These are phyloP conservation scores for Akebia trifoliata DNA, from an alignment of 164 flowering plant species.

Conservation along the genomic window DNA sequence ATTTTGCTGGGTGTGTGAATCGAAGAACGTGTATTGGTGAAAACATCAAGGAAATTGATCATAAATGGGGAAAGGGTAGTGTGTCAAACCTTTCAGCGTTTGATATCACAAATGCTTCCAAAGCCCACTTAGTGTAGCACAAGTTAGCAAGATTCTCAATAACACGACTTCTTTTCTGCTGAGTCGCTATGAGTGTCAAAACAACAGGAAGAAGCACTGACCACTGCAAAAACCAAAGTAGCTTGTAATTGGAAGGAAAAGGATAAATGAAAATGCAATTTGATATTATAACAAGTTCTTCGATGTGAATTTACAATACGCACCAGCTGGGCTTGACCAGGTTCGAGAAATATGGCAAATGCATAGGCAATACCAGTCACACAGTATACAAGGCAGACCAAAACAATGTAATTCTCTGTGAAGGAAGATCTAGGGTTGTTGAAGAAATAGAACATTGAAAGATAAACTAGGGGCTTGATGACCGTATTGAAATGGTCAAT, in stretches of 20 bases:
- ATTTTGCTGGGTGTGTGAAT: too few relatives aligned
- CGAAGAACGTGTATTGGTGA: neutral
- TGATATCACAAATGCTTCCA: conserved; percentile 87
- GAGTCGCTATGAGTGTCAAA: conserved; percentile 82
- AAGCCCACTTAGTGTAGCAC: conserved; percentile 87
- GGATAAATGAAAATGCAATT: neutral
- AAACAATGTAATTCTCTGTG: conserved; percentile 64
- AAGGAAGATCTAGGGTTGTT: conserved; percentile 92
- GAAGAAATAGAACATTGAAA: conserved; percentile 96
- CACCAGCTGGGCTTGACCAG: conserved; percentile 93
- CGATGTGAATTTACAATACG: conserved; percentile 12
- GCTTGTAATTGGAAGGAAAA: neutral
- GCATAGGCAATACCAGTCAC: conserved; percentile 92
- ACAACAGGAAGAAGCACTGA: conserved; percentile 95
- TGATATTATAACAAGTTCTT: neutral
- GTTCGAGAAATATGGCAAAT: conserved; percentile 71
- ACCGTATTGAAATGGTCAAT: conserved; percentile 77
- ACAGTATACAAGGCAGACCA: conserved; percentile 84
- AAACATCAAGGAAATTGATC: neutral
- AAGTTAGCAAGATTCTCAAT: conserved; percentile 37
- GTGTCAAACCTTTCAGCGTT: conserved; percentile 75
- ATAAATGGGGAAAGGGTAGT: neutral
- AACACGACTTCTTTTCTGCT: conserved; percentile 23
- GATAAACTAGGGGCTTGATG: conserved; percentile 85
- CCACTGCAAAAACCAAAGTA: conserved; percentile 57